Percentiles rank a stretch among this genome's conserved stretches.
Conservation (phyloP, 352 stramenopile genomes). For the Pythium brachiatum region DNA sequence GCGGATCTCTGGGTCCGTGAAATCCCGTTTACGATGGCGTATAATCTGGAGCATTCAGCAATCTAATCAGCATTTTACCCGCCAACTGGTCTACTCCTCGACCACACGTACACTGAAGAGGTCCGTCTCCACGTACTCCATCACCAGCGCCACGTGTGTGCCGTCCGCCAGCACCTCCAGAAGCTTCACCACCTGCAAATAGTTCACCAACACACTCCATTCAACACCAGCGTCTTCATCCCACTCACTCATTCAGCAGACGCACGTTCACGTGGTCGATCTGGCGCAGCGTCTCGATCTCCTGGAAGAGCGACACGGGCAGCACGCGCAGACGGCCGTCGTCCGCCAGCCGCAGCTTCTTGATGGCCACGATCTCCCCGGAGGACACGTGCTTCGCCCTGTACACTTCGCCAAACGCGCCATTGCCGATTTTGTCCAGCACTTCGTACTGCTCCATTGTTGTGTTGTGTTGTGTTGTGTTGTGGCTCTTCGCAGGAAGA, state of each 20-base stretch:
- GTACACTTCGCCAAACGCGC: conserved; percentile 71
- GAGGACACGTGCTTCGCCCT: conserved; percentile 40
- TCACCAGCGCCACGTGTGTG: conserved; percentile 54
- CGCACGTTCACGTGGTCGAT: conserved; percentile 64
- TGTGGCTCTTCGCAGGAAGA: background rate
- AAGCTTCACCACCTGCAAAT: conserved; percentile 59
- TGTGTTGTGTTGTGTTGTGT: background rate
- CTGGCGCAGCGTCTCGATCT: conserved; percentile 74
- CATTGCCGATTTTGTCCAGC: conserved; percentile 62
- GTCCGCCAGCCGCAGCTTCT: conserved; percentile 55
- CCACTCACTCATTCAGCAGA: no score
- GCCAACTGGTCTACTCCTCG: no score
- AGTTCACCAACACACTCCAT: no score
- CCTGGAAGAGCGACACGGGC: conserved; percentile 60
- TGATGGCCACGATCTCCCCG: conserved; percentile 49
- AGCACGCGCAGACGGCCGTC: conserved; percentile 44
- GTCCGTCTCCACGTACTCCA: conserved; percentile 70
- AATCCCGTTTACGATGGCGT: conserved; percentile 31
- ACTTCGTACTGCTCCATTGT: conserved; percentile 49
- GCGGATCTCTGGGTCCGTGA: conserved; percentile 44
- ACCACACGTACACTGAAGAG: conserved; percentile 40
- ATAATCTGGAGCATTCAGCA: conserved; percentile 34
- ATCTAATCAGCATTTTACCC: background rate
- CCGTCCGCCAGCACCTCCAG: conserved; percentile 58
- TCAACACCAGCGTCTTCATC: background rate